Evolutionary conservation across 202 grass and related monocot species (phyloP).

Genomic region (Digitaria exilis): DNA sequence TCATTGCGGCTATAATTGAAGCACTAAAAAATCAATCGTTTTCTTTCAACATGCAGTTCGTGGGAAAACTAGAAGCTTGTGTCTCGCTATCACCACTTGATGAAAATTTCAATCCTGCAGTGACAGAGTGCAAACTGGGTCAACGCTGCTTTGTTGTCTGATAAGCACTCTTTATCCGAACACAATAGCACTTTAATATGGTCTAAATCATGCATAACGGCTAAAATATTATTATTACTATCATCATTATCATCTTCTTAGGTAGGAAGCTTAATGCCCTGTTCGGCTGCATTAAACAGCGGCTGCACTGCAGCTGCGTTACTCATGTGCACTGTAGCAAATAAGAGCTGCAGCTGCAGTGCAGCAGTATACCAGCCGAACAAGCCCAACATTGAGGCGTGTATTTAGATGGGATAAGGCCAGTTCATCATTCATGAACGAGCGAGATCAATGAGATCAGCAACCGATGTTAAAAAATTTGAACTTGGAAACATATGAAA

Average conservation of each 20-base stretch:
- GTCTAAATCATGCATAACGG: not conserved
- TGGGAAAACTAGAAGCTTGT: constrained; percentile 11
- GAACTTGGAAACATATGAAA: not conserved
- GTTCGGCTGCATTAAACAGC: no score
- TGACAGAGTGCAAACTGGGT: not conserved
- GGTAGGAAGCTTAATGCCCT: no score
- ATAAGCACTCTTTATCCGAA: constrained; percentile 36
- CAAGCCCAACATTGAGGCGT: no score
- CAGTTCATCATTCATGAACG: not conserved
- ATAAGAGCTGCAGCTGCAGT: no score
- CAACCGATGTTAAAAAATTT: no score
- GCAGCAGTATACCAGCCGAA: no score
- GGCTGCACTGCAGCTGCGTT: no score
- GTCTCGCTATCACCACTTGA: constrained; percentile 21
- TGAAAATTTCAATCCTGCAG: not conserved
- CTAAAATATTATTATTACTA: not conserved
- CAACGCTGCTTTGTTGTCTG: constrained; percentile 14
- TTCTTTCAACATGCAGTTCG: not conserved
- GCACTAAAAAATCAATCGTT: not conserved
- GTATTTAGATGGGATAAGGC: constrained; percentile 32
- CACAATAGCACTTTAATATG: not conserved
- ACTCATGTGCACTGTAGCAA: no score
- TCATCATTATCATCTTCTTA: no score
- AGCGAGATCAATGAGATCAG: not conserved
- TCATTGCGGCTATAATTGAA: not conserved